phyloP scores from a whole-genome alignment of 768 basidiomycete species.

The Cystofilobasidium macerans region DNA sequence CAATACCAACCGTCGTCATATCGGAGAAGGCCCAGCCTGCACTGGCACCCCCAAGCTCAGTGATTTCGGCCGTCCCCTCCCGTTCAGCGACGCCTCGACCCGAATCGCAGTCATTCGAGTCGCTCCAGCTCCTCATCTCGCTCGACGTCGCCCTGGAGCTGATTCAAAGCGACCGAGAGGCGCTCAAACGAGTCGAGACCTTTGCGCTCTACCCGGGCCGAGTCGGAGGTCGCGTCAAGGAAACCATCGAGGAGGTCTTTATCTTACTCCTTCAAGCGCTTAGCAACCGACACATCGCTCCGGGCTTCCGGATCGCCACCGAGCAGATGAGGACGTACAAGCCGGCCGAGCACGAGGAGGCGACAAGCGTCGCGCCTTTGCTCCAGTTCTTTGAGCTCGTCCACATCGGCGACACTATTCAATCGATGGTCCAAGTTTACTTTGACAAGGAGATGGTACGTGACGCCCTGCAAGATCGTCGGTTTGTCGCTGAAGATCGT shows the following conservation, averaged over 20 bases:
- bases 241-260: conserved; percentile 90
- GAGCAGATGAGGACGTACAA: conserved; percentile 81
- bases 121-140: conserved; percentile 78
- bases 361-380: conserved; percentile 76
- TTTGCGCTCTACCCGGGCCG: conserved; percentile 78
- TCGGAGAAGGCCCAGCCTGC: conserved; percentile 13
- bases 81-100: background rate
- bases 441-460: conserved; percentile 89
- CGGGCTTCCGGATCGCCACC: conserved; percentile 74
- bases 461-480: background rate
- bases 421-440: conserved; percentile 94
- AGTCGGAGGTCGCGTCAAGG: conserved; percentile 74
- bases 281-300: conserved; percentile 63
- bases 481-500: background rate
- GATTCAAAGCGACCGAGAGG: conserved; percentile 84
- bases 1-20: conserved; percentile 5
- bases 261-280: conserved; percentile 69
- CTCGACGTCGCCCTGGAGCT: conserved; percentile 82
- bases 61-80: conserved; percentile 23
- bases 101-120: conserved; percentile 39
- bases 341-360: conserved; percentile 72
- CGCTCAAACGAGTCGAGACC: conserved; percentile 81
- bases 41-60: conserved; percentile 18
- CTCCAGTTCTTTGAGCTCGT: conserved; percentile 96
- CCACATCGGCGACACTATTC: conserved; percentile 92